These are phyloP conservation scores for Leccinum variabile DNA, from an alignment of 1,284 basidiomycete genomes.

Conservation along the genomic window DNA sequence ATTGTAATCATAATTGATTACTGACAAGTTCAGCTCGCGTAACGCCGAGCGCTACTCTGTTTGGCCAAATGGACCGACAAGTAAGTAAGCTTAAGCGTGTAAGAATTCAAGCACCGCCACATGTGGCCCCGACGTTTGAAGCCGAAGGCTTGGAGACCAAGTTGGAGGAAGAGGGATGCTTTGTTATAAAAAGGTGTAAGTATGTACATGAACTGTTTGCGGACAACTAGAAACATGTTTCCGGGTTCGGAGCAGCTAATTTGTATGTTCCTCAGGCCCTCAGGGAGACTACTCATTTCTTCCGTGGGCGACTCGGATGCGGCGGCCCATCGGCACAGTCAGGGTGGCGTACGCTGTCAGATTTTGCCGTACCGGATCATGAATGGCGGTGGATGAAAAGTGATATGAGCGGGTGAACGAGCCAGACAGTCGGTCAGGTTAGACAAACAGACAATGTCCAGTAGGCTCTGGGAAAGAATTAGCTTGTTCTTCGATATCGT, in stretches of 20 bases:
- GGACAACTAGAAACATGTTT: neutral
- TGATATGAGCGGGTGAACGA: neutral
- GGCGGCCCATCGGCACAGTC: neutral
- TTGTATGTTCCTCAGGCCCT: neutral
- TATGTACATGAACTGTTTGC: neutral
- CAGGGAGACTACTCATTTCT: neutral
- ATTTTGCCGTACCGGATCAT: slow-evolving; percentile 1
- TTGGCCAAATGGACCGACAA: too few species aligned
- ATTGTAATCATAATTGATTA: too few species aligned
- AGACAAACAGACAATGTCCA: neutral
- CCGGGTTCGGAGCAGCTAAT: neutral
- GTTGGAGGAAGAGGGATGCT: neutral
- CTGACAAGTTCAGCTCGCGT: too few species aligned
- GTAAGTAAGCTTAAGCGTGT: neutral
- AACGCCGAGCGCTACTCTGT: too few species aligned
- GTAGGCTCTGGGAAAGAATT: neutral
- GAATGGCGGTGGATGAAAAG: neutral
- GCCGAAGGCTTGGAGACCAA: neutral
- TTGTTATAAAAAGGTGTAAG: neutral
- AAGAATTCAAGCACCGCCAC: neutral
- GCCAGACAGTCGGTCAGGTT: neutral
- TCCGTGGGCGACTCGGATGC: neutral
- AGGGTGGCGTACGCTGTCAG: neutral
- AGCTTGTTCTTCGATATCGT: neutral
- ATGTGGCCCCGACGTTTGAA: neutral